A percentile compares a stretch with the other conserved stretches of the same genome.
Conservation (phyloP, 2,329 filamentous ascomycete species). For the Xylariaceae sp. region DNA sequence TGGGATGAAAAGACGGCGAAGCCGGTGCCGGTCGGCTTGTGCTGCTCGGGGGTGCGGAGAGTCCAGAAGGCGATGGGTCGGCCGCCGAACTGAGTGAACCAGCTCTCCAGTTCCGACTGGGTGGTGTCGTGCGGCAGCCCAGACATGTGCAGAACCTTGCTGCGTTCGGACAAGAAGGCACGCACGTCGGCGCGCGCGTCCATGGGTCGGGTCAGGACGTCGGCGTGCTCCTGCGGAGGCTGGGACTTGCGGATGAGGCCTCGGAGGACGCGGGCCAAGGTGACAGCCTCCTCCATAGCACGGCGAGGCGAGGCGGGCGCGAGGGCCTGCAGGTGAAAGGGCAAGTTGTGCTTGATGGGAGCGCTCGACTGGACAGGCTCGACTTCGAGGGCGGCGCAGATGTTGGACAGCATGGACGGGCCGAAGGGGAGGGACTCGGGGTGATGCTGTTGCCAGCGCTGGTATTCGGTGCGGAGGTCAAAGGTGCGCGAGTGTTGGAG, state of each 20-base stretch:
- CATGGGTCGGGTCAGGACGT: conserved; percentile 91
- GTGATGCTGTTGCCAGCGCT: conserved; percentile 97
- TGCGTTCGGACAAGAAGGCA: conserved; percentile 90
- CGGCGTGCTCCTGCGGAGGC: conserved; percentile 84
- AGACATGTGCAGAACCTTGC: conserved; percentile 97
- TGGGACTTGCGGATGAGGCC: conserved; percentile 95
- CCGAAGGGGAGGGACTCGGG: conserved; percentile 96
- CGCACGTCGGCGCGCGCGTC: conserved; percentile 94
- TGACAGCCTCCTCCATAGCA: conserved; percentile 96
- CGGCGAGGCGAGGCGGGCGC: conserved; percentile 91
- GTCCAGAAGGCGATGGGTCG: conserved; percentile 99
- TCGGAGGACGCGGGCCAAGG: conserved; percentile 82
- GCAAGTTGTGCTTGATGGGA: conserved; percentile 96
- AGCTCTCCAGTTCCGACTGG: conserved; percentile 96
- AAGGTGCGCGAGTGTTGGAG: conserved; percentile 97
- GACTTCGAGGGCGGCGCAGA: conserved; percentile 95
- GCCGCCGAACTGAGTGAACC: conserved; percentile 98
- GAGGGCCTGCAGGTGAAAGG: conserved; percentile 93
- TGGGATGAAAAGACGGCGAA: conserved; percentile 99
- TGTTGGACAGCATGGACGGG: conserved; percentile 90
- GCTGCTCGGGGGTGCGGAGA: conserved; percentile 91
- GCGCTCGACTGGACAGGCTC: conserved; percentile 96
- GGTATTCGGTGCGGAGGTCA: conserved; percentile 93
- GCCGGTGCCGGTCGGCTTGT: conserved; percentile 97
- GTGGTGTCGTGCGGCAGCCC: conserved; percentile 96